These are phyloP conservation scores for Leucocoprinus birnbaumii DNA, from an alignment of 768 basidiomycete genomes.

Conservation along the genomic window DNA sequence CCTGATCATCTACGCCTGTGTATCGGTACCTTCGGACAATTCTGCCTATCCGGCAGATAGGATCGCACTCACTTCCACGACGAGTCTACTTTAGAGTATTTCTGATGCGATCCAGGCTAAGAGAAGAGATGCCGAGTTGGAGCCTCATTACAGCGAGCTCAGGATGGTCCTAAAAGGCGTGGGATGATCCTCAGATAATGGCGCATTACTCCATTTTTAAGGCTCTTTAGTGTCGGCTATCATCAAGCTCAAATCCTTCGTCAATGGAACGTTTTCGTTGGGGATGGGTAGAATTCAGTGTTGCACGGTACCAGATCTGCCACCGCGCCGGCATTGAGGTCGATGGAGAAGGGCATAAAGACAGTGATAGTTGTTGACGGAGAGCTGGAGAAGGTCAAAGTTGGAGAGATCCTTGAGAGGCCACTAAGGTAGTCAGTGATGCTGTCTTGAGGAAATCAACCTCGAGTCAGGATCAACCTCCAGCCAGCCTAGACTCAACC, in stretches of 20 bases:
- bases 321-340: slow-evolving; percentile 80
- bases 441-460: slow-evolving; percentile 18
- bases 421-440: slow-evolving; percentile 64
- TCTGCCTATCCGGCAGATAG: slow-evolving; percentile 92
- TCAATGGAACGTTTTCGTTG: slow-evolving; percentile 74
- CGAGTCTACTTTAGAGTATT: slow-evolving; percentile 91
- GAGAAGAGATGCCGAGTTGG: slow-evolving; percentile 57
- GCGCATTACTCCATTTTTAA: slow-evolving; percentile 76
- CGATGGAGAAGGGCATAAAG: slow-evolving; percentile 75
- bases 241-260: slow-evolving; percentile 67
- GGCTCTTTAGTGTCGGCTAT: slow-evolving; percentile 77
- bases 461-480: slow-evolving; percentile 28
- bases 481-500: slow-evolving; percentile 2
- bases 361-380: slow-evolving; percentile 44
- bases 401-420: slow-evolving; percentile 46
- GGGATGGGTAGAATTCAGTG: slow-evolving; percentile 68
- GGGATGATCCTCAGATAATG: slow-evolving; percentile 88
- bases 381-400: slow-evolving; percentile 37
- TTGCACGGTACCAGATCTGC: slow-evolving; percentile 63
- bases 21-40: slow-evolving; percentile 87
- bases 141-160: slow-evolving; percentile 77
- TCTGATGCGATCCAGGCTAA: slow-evolving; percentile 93
- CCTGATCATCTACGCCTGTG: slow-evolving; percentile 82
- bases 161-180: slow-evolving; percentile 91
- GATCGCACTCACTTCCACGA: slow-evolving; percentile 91